Percentiles rank a stretch among this genome's conserved stretches.
Evolutionary conservation across 148 eudicot species (phyloP).

Genomic region (Limonium bicolor): DNA sequence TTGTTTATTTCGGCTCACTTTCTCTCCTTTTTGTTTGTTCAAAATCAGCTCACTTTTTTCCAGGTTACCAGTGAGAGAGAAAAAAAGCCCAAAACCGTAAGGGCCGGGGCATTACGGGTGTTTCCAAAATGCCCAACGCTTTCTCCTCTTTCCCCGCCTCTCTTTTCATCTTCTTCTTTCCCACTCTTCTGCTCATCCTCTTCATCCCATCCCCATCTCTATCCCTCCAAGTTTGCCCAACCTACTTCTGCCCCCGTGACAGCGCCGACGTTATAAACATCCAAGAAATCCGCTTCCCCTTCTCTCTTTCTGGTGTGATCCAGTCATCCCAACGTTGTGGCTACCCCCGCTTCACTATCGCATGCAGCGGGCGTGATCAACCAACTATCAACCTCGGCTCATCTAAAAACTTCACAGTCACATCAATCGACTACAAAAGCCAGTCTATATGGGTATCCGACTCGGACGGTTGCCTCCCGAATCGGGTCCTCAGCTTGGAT

Average conservation of each 20-base stretch:
- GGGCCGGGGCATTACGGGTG: too few relatives aligned
- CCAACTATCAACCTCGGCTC: constrained; percentile 26
- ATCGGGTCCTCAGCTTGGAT: constrained; percentile 12
- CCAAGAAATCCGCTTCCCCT: constrained; percentile 34
- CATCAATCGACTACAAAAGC: constrained; percentile 18
- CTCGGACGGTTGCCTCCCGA: constrained; percentile 33
- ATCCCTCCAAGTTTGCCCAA: constrained; percentile 8
- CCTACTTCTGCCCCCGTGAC: constrained; percentile 25
- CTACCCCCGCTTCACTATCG: constrained; percentile 42
- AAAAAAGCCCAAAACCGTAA: too few relatives aligned
- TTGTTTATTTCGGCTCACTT: too few relatives aligned
- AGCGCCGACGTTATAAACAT: constrained; percentile 16
- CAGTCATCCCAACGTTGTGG: constrained; percentile 24
- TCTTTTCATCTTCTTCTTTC: constrained; percentile 1
- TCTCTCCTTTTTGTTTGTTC: too few relatives aligned
- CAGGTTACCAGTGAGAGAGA: too few relatives aligned
- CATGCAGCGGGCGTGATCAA: constrained; percentile 24
- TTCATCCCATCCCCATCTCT: background rate
- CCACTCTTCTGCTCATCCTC: constrained; percentile 1
- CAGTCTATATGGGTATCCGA: constrained; percentile 39
- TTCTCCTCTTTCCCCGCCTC: background rate
- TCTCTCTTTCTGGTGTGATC: constrained; percentile 13
- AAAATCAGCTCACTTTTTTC: too few relatives aligned
- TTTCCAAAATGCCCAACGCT: too few relatives aligned
- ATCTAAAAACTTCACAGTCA: constrained; percentile 20